phyloP scores from a whole-genome alignment of 2,329 filamentous ascomycete genomes.

The Fusarium sp. region DNA sequence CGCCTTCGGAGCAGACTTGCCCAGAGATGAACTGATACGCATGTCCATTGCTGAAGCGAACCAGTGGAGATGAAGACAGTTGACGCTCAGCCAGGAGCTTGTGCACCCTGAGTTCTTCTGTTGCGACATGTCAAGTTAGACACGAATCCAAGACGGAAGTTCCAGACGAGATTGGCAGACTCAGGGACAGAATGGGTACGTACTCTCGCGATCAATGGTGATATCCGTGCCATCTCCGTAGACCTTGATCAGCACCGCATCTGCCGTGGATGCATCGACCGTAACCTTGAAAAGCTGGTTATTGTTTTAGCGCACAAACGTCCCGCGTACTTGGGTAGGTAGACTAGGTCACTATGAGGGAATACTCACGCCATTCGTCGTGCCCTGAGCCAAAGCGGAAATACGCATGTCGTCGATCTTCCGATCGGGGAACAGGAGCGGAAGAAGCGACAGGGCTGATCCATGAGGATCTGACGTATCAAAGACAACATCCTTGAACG shows the following conservation, averaged over 20 bases:
- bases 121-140: constrained; percentile 11
- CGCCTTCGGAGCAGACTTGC: constrained; percentile 16
- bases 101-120: constrained; percentile 36
- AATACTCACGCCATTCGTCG: constrained; percentile 33
- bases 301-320: not conserved
- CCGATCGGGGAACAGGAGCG: constrained; percentile 19
- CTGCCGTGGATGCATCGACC: not conserved
- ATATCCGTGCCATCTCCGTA: constrained; percentile 37
- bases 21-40: constrained; percentile 32
- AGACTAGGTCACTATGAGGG: not conserved
- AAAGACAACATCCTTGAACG: constrained; percentile 23
- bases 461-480: constrained; percentile 13
- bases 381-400: constrained; percentile 27
- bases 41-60: constrained; percentile 35
- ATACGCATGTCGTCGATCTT: not conserved
- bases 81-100: constrained; percentile 25
- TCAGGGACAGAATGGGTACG: not conserved
- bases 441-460: constrained; percentile 16
- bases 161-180: not conserved
- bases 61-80: constrained; percentile 26
- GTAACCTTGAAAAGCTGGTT: constrained; percentile 29
- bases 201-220: constrained; percentile 35
- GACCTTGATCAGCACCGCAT: constrained; percentile 30
- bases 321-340: not conserved
- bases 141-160: not conserved